Conservation (phyloP, 371 early-diverging fungal species). For the Nematocida ironsii region DNA sequence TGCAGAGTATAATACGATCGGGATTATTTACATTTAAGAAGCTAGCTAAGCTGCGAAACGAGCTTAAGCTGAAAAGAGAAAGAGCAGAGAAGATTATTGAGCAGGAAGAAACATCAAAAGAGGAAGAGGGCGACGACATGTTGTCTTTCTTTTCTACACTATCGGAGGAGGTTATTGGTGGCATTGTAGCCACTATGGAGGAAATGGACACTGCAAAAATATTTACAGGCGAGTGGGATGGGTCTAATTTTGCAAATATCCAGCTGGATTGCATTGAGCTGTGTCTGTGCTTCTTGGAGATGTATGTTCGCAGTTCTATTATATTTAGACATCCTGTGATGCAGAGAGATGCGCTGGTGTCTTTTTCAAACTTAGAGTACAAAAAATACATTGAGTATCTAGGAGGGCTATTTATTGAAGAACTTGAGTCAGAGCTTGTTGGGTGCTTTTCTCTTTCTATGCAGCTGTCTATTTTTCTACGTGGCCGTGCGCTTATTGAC, state of each 20-base stretch:
- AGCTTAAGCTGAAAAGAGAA: slow-evolving; percentile 9
- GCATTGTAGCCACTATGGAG: neutral
- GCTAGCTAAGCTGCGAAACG: slow-evolving; percentile 26
- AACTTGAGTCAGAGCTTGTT: slow-evolving; percentile 41
- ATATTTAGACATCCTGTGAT: neutral
- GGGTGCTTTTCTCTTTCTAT: slow-evolving; percentile 43
- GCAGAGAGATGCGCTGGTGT: neutral
- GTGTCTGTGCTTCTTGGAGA: slow-evolving; percentile 15
- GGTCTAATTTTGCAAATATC: slow-evolving; percentile 11
- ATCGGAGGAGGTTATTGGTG: neutral
- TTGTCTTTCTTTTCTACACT: slow-evolving; percentile 14
- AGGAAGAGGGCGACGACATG: slow-evolving; percentile 11
- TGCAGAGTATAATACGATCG: slow-evolving; percentile 5
- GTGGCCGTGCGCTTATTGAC: slow-evolving; percentile 21
- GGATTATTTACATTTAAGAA: slow-evolving; percentile 35
- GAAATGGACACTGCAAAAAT: slow-evolving; percentile 15
- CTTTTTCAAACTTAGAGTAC: slow-evolving; percentile 12
- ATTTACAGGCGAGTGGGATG: slow-evolving; percentile 49
- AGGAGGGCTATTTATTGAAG: slow-evolving; percentile 25
- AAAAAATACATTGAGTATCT: slow-evolving; percentile 23
- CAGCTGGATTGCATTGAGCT: slow-evolving; percentile 56
- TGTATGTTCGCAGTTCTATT: neutral
- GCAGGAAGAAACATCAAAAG: neutral
- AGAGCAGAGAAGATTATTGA: slow-evolving; percentile 17
- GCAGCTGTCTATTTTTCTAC: slow-evolving; percentile 33